Base-by-base conservation (phyloP, 2,329 filamentous ascomycete genomes). In the Gaeumannomyces sp. region DNA sequence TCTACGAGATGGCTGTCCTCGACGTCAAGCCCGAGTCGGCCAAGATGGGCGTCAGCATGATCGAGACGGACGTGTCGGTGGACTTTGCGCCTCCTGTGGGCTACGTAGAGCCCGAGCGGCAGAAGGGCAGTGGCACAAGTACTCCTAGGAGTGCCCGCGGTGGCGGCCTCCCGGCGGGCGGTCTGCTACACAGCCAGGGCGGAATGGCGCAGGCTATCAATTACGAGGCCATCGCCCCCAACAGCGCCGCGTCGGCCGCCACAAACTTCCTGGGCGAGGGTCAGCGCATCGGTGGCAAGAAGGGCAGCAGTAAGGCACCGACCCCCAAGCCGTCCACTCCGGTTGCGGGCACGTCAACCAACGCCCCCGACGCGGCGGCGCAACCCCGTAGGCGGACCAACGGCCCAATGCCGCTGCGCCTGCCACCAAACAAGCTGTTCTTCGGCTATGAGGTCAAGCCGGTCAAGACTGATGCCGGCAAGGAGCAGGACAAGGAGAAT, bases 151-250 rank as follows among this genome's bases (percentile, higher is more conserved):
- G 90, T 71, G 80, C 77, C 4, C 80, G 83, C 1, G 56, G 62
- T 7, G 84, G 85, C 64, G 86, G 86, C 16, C 76, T 90, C 66
- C 89, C 89, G 10, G 80, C 85, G 1, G 90, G 92, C 33, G 92
- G 93, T 5, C 78, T 90, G 22, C 76, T 97, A 29, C 93, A 96
- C 76, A 87, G 83, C 67, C 91, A 96, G 71, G 95, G 95, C 14
- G 93, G 89, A 67, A 99, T 99, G 95, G 93, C 95, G 0, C 92
- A 97, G 72, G 87, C 92, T n/a, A 98, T 99, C 81, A 97, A 97
- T 80, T 99, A 98, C 77, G 85, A 87, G 63, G 86, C 93, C 38
- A 96, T 99, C 69, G 92, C 93, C 0, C 93, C 95, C 1, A 88
- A 88, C 4, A 85, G 91, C 8, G 85, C 83, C 2, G 83, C 87